phyloP scores from a whole-genome alignment of 2,329 filamentous ascomycete species.

The Phyllosticta citrichinensis region DNA sequence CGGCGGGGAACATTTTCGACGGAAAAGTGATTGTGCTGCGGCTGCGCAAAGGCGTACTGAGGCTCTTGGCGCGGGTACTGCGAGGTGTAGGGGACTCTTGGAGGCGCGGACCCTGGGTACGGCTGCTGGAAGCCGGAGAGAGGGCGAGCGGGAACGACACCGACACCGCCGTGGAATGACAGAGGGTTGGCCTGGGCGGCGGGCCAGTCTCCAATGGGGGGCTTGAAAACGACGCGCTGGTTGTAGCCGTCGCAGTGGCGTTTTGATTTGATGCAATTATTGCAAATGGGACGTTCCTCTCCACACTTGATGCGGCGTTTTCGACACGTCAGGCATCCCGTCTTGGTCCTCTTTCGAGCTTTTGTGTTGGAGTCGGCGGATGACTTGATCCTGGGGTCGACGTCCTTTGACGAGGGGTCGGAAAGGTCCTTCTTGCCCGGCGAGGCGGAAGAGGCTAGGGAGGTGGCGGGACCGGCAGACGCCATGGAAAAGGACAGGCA shows the following conservation, averaged over 20 bases:
- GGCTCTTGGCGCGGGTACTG: background rate
- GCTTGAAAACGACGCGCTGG: constrained; percentile 71
- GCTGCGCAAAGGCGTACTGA: constrained; percentile 1
- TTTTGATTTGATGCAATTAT: constrained; percentile 80
- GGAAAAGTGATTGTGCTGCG: constrained; percentile 4
- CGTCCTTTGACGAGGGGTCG: background rate
- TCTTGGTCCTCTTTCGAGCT: constrained; percentile 61
- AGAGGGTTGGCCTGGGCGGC: constrained; percentile 17
- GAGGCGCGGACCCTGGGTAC: background rate
- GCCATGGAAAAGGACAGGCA: background rate
- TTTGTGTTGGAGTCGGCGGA: constrained; percentile 4
- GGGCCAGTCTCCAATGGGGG: constrained; percentile 50
- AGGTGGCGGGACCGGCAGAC: background rate
- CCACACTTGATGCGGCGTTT: constrained; percentile 96
- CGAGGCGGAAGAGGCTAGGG: background rate
- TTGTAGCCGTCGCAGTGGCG: constrained; percentile 76
- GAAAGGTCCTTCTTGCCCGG: background rate
- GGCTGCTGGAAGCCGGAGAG: constrained; percentile 7
- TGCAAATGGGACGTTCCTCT: constrained; percentile 73
- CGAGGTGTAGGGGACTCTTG: background rate
- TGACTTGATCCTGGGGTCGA: background rate
- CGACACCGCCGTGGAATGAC: constrained; percentile 10
- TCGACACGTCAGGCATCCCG: constrained; percentile 85
- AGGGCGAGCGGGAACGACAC: constrained; percentile 9
- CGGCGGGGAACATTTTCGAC: constrained; percentile 3